Conservation (phyloP, 768 basidiomycete genomes). For the Macrolepiota albuminosa region DNA sequence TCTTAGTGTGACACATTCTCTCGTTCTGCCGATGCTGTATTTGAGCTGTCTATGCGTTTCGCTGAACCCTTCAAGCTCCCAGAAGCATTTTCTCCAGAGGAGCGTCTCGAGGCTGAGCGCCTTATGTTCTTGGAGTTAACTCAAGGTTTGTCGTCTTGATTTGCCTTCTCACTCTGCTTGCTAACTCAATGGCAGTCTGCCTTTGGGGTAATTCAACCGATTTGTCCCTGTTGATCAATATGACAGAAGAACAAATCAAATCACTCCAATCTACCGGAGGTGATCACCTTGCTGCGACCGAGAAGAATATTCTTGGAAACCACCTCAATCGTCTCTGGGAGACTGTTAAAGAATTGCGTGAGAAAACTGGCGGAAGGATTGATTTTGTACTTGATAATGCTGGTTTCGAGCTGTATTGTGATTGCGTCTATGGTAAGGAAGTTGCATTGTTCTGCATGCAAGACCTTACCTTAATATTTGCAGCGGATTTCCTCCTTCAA, state of each 20-base stretch:
- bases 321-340: slow-evolving; percentile 71
- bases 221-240: slow-evolving; percentile 90
- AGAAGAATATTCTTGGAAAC: slow-evolving; percentile 95
- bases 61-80: slow-evolving; percentile 74
- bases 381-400: slow-evolving; percentile 86
- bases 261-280: slow-evolving; percentile 94
- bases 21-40: slow-evolving; percentile 87
- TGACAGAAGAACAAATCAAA: slow-evolving; percentile 97
- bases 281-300: slow-evolving; percentile 91
- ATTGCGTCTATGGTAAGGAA: slow-evolving; percentile 73
- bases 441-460: neutral
- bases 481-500: slow-evolving; percentile 91
- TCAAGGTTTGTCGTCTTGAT: slow-evolving; percentile 52
- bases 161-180: neutral
- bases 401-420: slow-evolving; percentile 85
- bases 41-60: slow-evolving; percentile 90
- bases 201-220: slow-evolving; percentile 98
- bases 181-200: slow-evolving; percentile 52
- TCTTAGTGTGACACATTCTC: slow-evolving; percentile 89
- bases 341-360: slow-evolving; percentile 61
- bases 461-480: slow-evolving; percentile 5
- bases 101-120: slow-evolving; percentile 67
- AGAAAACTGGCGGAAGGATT: slow-evolving; percentile 68
- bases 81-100: slow-evolving; percentile 44
- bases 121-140: slow-evolving; percentile 91